A percentile compares a stretch with the other conserved stretches of the same genome.
These are phyloP conservation scores for Emergomyces africanus DNA, from an alignment of 2,329 filamentous ascomycete species.

Conservation along the genomic window DNA sequence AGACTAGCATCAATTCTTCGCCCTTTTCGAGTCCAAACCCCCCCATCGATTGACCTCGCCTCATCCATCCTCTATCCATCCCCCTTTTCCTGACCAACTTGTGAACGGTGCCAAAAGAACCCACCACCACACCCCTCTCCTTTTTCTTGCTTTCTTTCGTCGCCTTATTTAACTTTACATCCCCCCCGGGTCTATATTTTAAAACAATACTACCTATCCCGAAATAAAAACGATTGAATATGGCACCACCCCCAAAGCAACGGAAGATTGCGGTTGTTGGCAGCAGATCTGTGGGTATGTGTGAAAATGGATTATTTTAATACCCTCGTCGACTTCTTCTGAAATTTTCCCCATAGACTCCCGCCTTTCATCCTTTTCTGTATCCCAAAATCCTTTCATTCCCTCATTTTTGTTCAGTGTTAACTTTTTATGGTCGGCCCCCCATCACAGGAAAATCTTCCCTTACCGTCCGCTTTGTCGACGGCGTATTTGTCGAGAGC, in stretches of 20 bases:
- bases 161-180: neutral
- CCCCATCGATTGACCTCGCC: neutral
- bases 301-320: neutral
- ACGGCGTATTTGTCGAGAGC: slow-evolving; percentile 95
- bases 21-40: neutral
- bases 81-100: no score
- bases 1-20: neutral
- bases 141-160: neutral
- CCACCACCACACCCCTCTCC: no score
- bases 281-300: slow-evolving; percentile 76
- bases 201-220: neutral
- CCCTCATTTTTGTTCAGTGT: neutral
- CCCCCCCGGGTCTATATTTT: neutral
- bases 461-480: slow-evolving; percentile 90
- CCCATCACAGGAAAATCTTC: slow-evolving; percentile 72
- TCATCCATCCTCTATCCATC: no score
- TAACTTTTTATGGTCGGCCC: neutral
- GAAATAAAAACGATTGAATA: slow-evolving; percentile 22
- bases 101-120: no score
- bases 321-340: slow-evolving; percentile 5
- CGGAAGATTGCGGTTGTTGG: slow-evolving; percentile 93
- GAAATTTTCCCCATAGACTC: neutral
- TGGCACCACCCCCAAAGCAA: slow-evolving; percentile 67
- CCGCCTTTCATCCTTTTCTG: neutral
- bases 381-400: neutral